Conservation (phyloP, 495 filamentous ascomycete species). For the Penicillium ochrochloron region DNA sequence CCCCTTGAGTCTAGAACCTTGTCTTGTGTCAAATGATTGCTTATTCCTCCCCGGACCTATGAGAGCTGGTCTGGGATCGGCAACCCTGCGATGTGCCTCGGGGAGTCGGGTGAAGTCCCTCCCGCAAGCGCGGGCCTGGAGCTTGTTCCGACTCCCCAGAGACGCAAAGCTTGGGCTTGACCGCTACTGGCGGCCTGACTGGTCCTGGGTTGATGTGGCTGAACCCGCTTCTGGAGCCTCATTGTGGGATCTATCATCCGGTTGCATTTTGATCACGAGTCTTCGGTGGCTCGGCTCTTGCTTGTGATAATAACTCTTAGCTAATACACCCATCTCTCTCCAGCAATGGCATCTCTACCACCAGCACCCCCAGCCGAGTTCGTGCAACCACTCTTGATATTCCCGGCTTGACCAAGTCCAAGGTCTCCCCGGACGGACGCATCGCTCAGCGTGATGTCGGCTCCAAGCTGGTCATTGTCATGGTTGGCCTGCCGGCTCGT, state of each 20-base stretch:
- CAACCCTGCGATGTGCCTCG: constrained; percentile 19
- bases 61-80: constrained; percentile 14
- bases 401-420: constrained; percentile 87
- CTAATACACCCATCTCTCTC: constrained; percentile 14
- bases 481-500: constrained; percentile 93
- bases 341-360: constrained; percentile 38
- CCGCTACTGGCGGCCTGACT: constrained; percentile 1
- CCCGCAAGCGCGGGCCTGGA: constrained; percentile 8
- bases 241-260: constrained; percentile 22
- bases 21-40: constrained; percentile 17
- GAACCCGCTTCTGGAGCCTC: constrained; percentile 1
- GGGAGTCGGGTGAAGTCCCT: constrained; percentile 13
- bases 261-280: constrained; percentile 11
- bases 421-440: constrained; percentile 89
- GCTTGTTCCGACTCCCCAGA: constrained; percentile 1
- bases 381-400: constrained; percentile 87
- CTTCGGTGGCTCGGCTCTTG: neutral
- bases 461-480: constrained; percentile 94
- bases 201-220: neutral
- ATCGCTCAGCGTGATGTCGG: constrained; percentile 93
- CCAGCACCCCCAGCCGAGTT: constrained; percentile 59
- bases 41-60: constrained; percentile 24
- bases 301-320: neutral
- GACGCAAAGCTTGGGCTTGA: constrained; percentile 15
- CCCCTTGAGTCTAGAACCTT: constrained; percentile 15